phyloP scores from a whole-genome alignment of 2,329 filamentous ascomycete species.

The Fusarium begoniae region DNA sequence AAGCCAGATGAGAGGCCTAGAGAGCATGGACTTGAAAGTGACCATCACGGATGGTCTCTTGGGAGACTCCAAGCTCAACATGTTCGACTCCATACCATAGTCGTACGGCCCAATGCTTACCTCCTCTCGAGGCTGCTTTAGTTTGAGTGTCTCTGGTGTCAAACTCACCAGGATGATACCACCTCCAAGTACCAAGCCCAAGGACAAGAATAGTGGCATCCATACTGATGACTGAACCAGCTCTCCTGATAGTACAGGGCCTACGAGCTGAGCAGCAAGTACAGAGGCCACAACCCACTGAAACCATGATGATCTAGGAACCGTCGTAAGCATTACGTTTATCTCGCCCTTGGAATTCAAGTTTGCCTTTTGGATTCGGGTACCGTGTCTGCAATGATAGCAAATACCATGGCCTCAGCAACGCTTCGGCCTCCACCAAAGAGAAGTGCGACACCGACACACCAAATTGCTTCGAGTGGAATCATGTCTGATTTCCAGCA shows the following conservation, averaged over 20 bases:
- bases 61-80: not conserved
- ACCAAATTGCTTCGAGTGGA: slow-evolving; percentile 40
- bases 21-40: slow-evolving; percentile 26
- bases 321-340: not conserved
- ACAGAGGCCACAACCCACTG: slow-evolving; percentile 39
- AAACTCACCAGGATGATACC: slow-evolving; percentile 25
- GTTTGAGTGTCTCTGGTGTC: slow-evolving; percentile 36
- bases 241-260: slow-evolving; percentile 25
- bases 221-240: slow-evolving; percentile 32
- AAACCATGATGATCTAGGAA: slow-evolving; percentile 37
- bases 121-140: not conserved
- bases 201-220: slow-evolving; percentile 34
- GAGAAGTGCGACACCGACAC: slow-evolving; percentile 30
- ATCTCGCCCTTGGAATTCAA: not conserved
- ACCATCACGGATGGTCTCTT: not conserved
- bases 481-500: slow-evolving; percentile 30
- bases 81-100: not conserved
- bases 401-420: slow-evolving; percentile 43
- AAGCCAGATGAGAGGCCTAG: slow-evolving; percentile 32
- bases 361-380: slow-evolving; percentile 28
- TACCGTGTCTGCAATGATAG: slow-evolving; percentile 37
- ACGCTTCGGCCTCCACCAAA: slow-evolving; percentile 41
- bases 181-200: slow-evolving; percentile 26
- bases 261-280: slow-evolving; percentile 33
- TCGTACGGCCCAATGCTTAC: not conserved